Evolutionary conservation across 768 basidiomycete genomes (phyloP), one percentile per base, ranked within the genome.

Genomic region (Solioccasus polychromus): DNA sequence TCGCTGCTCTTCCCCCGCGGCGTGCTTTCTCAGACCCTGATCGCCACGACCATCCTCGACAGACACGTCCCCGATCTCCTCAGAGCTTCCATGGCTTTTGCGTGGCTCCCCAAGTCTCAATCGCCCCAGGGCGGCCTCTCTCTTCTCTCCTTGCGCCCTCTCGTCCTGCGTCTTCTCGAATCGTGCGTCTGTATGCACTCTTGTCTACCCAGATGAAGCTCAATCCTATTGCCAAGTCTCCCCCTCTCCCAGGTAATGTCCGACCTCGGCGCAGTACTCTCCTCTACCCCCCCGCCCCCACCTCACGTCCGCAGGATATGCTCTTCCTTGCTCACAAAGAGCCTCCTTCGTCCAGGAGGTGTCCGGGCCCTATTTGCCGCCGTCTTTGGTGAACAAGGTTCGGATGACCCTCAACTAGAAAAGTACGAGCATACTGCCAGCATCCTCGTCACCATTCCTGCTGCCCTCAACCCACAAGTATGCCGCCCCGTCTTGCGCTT

Each of bases 371-470:
- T 92, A 17, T 82, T 79, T 51, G 71, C 74, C 9, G 84, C 85
- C 9, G 68, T 90, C 1, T 83, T 92, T 42, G 80, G 82, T 2
- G 83, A 83, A 34, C 76, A 77, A 28, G 79, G 50, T 3, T 59
- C 64, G 1, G 79, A 78, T 4, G 78, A 81, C 42, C 71, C 77
- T 2, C 73, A 75, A 2, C 56, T 88, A 4, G 79, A 85, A 48
- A 88, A 86, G 59, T 71, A 92, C 23, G 85, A 92, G 47, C 83
- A 84, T 44, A 71, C 91, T 25, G 75, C 87, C 17, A 71, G 69
- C 6, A 73, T 89, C 17, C 60, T 96, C 39, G 72, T 69, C 34
- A 68, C 80, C n/a, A 71, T 83, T 11, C 91, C 92, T 1, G 63
- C 75, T 0, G 71, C 68, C 11, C 76, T 79, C 64, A 63, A 70